Conservation (phyloP, 345 rosid genomes). For the Anastatica hierochuntica region DNA sequence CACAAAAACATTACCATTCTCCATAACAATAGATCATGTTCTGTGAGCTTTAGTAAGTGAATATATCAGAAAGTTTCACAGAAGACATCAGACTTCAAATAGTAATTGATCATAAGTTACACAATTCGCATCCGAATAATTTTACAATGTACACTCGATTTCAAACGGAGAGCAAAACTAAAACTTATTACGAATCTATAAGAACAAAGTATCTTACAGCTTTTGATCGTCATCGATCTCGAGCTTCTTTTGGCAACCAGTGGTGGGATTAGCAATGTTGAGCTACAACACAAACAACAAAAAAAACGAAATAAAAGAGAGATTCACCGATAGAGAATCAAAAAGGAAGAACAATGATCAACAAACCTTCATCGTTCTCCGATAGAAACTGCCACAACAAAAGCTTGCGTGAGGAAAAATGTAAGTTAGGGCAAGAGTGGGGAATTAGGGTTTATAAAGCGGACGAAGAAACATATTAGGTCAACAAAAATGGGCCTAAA, state of each 20-base stretch:
- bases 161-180: background rate
- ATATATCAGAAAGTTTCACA: too few relatives aligned
- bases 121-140: too few relatives aligned
- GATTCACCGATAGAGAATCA: background rate
- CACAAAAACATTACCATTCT: too few relatives aligned
- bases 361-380: constrained; percentile 23
- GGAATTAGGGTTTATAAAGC: too few relatives aligned
- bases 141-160: too few relatives aligned
- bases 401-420: background rate
- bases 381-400: constrained; percentile 6
- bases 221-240: constrained; percentile 48
- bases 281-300: constrained; percentile 21
- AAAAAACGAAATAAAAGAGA: background rate
- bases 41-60: too few relatives aligned
- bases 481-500: too few relatives aligned
- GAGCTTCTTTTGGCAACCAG: constrained; percentile 51
- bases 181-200: background rate
- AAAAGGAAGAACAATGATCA: background rate
- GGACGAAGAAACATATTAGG: too few relatives aligned
- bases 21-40: background rate
- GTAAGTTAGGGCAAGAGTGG: too few relatives aligned
- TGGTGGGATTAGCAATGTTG: constrained; percentile 44
- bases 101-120: too few relatives aligned
- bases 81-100: too few relatives aligned
- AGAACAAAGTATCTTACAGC: constrained; percentile 26